Base-by-base conservation (phyloP, 352 stramenopile species). In the Plasmopara viticola region DNA sequence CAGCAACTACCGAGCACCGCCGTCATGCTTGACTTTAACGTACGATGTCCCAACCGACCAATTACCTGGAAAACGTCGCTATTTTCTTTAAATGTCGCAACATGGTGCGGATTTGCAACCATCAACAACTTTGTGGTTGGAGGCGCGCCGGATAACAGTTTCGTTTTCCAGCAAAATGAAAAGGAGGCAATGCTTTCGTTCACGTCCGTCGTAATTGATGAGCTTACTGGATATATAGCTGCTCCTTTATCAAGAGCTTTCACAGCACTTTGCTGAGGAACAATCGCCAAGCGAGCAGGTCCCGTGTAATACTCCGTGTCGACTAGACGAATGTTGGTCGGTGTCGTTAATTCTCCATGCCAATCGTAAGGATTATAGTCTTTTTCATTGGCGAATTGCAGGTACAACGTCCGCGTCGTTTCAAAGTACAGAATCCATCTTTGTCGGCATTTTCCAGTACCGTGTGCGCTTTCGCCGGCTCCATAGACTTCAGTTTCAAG, bases 351-450 rank as follows among this genome's bases (percentile, higher is more conserved):
- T 52, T 87, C 73, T 5, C 77, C 79, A 6, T 66, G 71, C 42
- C 70, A 64, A 44, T 90, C 86, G 64, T 88, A 90, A 31, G 42
- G 48, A 0, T 71, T 68, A 48, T 84, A 85, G 57, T 87, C 72
- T 50, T 78, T 82, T 60, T 87, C 78, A 25, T 86, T 51, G 5
- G 74, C 73, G 33, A 83, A 70, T 51, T 87, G 77, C 13, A 90
- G 62, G 46, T 74, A 67, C 28, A 90, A 59, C 20, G 79, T 90
- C 30, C 79, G 77, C 40, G 67, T 53, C 39, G 68, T 62, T 1
- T 71, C 79, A 59, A 90, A 90, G 67, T 88, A 88, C 31, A 90
- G 33, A 20, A 88, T 37, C 79, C 79, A 90, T 53, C 77, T 88
- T 48, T 90, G 77, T 15, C 50, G 51, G 13, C 53, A 52, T 20